A percentile compares a stretch with the other conserved stretches of the same genome.
Evolutionary conservation across 1,139 yeast genomes (phyloP).

Genomic region (Zygotorulaspora mrakii): DNA sequence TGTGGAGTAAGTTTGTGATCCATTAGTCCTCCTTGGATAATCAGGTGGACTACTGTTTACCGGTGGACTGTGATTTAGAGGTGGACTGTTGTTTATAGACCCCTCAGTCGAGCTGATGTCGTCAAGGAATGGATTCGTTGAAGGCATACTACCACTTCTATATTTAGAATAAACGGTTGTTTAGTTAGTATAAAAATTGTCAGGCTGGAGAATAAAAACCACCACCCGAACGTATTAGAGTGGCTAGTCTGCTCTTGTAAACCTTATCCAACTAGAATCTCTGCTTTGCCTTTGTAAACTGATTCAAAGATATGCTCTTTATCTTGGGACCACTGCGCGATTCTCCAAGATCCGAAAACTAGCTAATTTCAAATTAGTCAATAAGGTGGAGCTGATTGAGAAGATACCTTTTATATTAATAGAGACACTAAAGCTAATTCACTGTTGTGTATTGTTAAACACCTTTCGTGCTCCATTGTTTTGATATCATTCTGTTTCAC

Average conservation of each 20-base stretch:
- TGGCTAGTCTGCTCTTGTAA: too few species aligned
- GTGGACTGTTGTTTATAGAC: conserved; percentile 6
- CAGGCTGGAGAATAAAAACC: neutral
- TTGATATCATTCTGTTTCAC: neutral
- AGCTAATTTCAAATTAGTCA: too few species aligned
- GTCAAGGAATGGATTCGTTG: conserved; percentile 35
- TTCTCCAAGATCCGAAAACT: too few species aligned
- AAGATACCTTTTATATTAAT: too few species aligned
- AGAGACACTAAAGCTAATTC: too few species aligned
- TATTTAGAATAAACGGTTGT: conserved; percentile 1
- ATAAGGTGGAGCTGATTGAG: too few species aligned
- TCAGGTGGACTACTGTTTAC: conserved; percentile 8
- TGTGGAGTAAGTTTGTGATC: conserved; percentile 33
- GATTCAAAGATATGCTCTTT: too few species aligned
- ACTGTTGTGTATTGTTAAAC: too few species aligned
- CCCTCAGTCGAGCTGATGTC: conserved; percentile 17
- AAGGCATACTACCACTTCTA: conserved; percentile 13
- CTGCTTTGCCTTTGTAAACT: too few species aligned
- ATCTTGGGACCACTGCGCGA: too few species aligned
- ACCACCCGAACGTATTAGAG: neutral
- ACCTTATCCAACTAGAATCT: too few species aligned
- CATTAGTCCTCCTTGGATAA: conserved; percentile 12
- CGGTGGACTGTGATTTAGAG: too few species aligned
- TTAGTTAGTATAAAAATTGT: conserved; percentile 1
- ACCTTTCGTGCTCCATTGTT: neutral